These are phyloP conservation scores for Stemphylium beticola DNA, from an alignment of 2,329 filamentous ascomycete genomes.

Conservation along the genomic window DNA sequence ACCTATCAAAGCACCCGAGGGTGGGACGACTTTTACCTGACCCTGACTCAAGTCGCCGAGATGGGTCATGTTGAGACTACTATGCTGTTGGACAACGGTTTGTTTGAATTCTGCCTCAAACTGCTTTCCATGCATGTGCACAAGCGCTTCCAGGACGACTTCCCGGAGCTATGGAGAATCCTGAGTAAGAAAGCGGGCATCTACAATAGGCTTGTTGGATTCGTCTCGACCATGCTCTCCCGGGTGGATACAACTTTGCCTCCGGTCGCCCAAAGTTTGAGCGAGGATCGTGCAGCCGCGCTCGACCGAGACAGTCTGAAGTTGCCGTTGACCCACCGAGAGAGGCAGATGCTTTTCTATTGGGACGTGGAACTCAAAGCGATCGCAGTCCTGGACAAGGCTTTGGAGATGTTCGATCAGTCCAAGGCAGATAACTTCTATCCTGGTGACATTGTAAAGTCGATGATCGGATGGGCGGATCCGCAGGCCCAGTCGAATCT, in stretches of 20 bases:
- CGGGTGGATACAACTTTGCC: constrained; percentile 34
- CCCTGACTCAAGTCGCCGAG: constrained; percentile 36
- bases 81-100: constrained; percentile 31
- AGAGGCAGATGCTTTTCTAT: constrained; percentile 27
- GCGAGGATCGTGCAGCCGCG: constrained; percentile 25
- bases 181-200: constrained; percentile 41
- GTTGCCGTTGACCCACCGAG: constrained; percentile 37
- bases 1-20: constrained; percentile 30
- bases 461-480: constrained; percentile 35
- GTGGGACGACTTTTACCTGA: constrained; percentile 48
- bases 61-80: constrained; percentile 40
- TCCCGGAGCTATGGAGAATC: constrained; percentile 34
- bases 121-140: constrained; percentile 39
- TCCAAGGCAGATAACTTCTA: constrained; percentile 39
- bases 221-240: constrained; percentile 36
- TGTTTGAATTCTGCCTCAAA: constrained; percentile 38
- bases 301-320: constrained; percentile 29
- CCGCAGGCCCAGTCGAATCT: constrained; percentile 22
- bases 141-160: constrained; percentile 13
- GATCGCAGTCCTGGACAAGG: constrained; percentile 43
- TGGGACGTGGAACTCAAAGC: constrained; percentile 42
- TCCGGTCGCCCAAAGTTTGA: constrained; percentile 3
- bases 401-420: constrained; percentile 43
- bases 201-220: constrained; percentile 41
- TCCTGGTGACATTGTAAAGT: constrained; percentile 44